Evolutionary conservation across 169 alveolate genomes (phyloP), one percentile per base, ranked within the genome.

Genomic region (Cryptosporidium tyzzeri): DNA sequence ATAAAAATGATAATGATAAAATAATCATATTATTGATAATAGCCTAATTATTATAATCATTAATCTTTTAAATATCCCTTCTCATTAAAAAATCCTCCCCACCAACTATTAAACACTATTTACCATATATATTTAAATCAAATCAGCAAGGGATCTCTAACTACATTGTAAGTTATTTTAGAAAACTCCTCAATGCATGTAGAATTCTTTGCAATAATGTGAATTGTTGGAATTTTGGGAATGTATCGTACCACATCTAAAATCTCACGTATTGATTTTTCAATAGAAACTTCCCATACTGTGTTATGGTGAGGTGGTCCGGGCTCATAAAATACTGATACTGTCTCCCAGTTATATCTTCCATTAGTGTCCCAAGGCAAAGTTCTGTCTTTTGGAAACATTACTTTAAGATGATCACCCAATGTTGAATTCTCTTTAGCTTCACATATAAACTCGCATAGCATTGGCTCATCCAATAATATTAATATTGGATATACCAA

Each of bases 391-490:
- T 65, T 48, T 9, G 89, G 89, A 62, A 80, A 80, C 89, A 80
- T 80, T n/a, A 80, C 50, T 51, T 80, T 62, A 12, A 80, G 58
- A 31, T 80, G 89, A 31, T 80, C 89, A 9, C 33, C 2, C 53
- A 80, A 21, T 21, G 33, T 61, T 14, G 89, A 80, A 18, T 26
- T 62, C 70, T 80, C 89, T 16, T 23, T 59, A 8, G 80, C 89
- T 48, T 80, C 89, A 65, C 89, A 80, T 16, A 80, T 80, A 29
- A 80, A 80, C 50, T 80, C 89, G 23, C 89, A 80, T 6, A 80
- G 45, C 89, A 80, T 80, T 29, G 75, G 80, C 41, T 80, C 89
- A 65, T 80, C 89, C 68, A 80, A 65, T 39, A 80, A 80, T 29
- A 80, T 50, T 14, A 80, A 39, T 62, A 80, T 45, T 16, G 89